Evolutionary conservation across 441 rosid species (phyloP).

Genomic region (Gossypium schwendimanii): DNA sequence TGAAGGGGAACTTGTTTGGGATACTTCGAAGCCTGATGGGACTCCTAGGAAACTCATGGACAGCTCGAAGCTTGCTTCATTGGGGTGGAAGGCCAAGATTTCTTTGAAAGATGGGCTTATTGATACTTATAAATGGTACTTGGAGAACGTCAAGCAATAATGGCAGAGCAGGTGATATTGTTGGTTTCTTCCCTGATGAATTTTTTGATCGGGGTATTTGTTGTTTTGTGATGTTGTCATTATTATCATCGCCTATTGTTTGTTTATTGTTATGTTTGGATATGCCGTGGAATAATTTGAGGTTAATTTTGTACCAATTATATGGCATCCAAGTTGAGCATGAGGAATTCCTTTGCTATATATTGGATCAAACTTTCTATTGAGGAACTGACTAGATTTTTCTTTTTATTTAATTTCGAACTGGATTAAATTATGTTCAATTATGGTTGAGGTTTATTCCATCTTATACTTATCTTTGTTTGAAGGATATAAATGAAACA

Average conservation of each 20-base stretch:
- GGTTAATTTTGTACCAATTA: not conserved
- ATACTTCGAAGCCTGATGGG: slow-evolving; percentile 74
- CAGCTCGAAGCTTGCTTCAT: slow-evolving; percentile 63
- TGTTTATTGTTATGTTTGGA: not conserved
- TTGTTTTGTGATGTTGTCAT: not conserved
- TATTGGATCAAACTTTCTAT: not conserved
- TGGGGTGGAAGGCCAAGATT: slow-evolving; percentile 77
- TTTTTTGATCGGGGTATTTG: not conserved
- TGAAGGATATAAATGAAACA: not conserved
- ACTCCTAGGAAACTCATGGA: slow-evolving; percentile 97
- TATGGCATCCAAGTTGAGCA: not conserved
- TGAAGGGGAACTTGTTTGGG: slow-evolving; percentile 80
- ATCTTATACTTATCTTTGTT: not conserved
- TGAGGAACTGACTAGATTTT: not conserved
- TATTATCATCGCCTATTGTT: not conserved
- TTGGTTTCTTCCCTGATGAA: not conserved
- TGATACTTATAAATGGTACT: slow-evolving; percentile 88
- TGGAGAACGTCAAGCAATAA: slow-evolving; percentile 53
- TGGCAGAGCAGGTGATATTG: not conserved
- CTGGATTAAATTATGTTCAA: not conserved
- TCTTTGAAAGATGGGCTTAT: slow-evolving; percentile 67
- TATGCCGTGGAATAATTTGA: slow-evolving; percentile 9
- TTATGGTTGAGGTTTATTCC: not conserved
- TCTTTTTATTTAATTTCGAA: not conserved
- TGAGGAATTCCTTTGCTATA: not conserved